Conservation (phyloP, 768 basidiomycete species). For the Mycena epipterygia region DNA sequence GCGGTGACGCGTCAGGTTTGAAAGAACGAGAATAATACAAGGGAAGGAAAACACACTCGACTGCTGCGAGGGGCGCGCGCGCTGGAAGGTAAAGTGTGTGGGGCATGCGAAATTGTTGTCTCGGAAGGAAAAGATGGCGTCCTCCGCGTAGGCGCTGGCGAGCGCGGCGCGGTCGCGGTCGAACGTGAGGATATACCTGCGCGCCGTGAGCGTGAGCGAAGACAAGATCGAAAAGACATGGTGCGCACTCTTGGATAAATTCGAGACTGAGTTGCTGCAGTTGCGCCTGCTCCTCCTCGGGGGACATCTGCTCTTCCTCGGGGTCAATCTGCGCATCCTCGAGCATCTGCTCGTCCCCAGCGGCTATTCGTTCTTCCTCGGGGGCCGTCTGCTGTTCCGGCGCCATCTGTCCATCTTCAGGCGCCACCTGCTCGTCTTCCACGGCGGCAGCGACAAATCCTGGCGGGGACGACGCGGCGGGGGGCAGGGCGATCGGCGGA, state of each 20-base stretch:
- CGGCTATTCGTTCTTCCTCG: no score
- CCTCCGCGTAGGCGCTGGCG: constrained; percentile 27
- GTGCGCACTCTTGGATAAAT: constrained; percentile 20
- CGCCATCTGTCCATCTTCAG: no score
- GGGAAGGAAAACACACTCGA: background rate
- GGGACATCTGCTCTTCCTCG: background rate
- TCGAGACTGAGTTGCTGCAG: constrained; percentile 21
- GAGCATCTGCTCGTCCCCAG: no score
- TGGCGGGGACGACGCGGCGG: background rate
- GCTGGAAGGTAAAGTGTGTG: constrained; percentile 25
- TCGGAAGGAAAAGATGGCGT: constrained; percentile 33
- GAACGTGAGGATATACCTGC: constrained; percentile 29
- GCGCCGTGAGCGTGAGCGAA: background rate
- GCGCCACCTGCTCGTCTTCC: no score
- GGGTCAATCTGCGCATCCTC: background rate
- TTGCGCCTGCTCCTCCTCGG: constrained; percentile 13
- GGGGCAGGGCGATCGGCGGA: background rate
- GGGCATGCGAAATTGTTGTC: constrained; percentile 26
- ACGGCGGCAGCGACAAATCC: background rate
- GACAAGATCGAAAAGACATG: background rate
- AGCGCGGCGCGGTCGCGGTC: constrained; percentile 30
- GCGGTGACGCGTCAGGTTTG: background rate
- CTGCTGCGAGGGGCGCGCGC: background rate
- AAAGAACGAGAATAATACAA: background rate
- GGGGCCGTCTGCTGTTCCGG: no score